Percentiles rank a stretch among this genome's conserved stretches.
Evolutionary conservation across 495 filamentous ascomycete genomes (phyloP).

Genomic region (Aspergillus nidulans): DNA sequence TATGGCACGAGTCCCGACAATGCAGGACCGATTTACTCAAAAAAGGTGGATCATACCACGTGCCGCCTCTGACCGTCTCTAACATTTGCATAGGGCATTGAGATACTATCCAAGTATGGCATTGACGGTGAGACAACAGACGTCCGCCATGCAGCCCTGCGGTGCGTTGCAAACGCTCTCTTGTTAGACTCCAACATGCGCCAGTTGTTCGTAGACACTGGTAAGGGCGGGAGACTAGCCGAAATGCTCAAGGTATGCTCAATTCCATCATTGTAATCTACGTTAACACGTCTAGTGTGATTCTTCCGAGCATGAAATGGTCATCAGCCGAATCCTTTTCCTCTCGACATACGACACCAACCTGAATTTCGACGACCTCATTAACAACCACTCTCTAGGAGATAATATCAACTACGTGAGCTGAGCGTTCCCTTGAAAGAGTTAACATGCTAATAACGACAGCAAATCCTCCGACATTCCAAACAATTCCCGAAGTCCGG

Average conservation of each 20-base stretch:
- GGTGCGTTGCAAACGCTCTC: slow-evolving; percentile 84
- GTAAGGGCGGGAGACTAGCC: slow-evolving; percentile 65
- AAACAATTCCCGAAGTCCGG: slow-evolving; percentile 50
- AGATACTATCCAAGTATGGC: slow-evolving; percentile 65
- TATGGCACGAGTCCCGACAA: slow-evolving; percentile 66
- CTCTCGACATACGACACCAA: slow-evolving; percentile 79
- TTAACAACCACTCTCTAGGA: slow-evolving; percentile 66
- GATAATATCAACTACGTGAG: slow-evolving; percentile 60
- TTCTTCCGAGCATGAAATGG: slow-evolving; percentile 82
- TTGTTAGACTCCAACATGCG: slow-evolving; percentile 66
- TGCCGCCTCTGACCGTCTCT: slow-evolving; percentile 10
- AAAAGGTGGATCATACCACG: slow-evolving; percentile 47
- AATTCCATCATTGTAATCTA: not conserved
- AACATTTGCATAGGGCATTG: slow-evolving; percentile 60
- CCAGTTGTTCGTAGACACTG: slow-evolving; percentile 77
- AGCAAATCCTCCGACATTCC: slow-evolving; percentile 69
- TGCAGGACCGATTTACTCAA: slow-evolving; percentile 77
- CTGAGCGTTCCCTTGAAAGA: not conserved
- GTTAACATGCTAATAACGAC: slow-evolving; percentile 8
- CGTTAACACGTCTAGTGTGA: slow-evolving; percentile 48
- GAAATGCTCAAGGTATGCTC: slow-evolving; percentile 58
- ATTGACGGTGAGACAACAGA: slow-evolving; percentile 56
- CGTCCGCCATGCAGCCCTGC: slow-evolving; percentile 71
- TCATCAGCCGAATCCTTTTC: slow-evolving; percentile 77
- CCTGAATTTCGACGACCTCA: slow-evolving; percentile 60